Conservation (phyloP, 345 rosid species). For the Eucalyptus brandiana region DNA sequence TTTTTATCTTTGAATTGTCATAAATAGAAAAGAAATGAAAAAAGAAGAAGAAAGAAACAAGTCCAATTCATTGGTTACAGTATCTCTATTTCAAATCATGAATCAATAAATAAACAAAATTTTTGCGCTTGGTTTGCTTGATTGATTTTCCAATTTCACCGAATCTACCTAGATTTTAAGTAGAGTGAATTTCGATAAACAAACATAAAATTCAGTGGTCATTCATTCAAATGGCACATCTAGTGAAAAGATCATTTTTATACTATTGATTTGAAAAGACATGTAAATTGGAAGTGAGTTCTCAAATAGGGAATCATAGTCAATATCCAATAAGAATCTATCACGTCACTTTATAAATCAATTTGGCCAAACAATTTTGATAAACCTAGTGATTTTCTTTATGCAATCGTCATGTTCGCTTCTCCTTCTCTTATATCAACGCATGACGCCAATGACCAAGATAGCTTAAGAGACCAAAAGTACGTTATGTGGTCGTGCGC, state of each 20-base stretch:
- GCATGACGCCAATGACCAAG: neutral
- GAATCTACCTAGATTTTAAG: neutral
- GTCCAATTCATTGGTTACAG: neutral
- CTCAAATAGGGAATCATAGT: neutral
- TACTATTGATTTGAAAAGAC: fast-evolving
- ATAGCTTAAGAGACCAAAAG: neutral
- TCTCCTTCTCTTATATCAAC: neutral
- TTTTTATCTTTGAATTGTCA: neutral
- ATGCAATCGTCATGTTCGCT: neutral
- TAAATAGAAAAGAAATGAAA: neutral
- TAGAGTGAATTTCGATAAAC: neutral
- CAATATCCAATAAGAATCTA: neutral
- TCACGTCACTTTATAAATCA: neutral
- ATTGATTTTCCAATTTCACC: neutral
- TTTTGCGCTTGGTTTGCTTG: neutral
- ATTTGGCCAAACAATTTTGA: neutral
- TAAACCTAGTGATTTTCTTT: neutral
- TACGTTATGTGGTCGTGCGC: neutral
- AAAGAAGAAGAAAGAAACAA: neutral
- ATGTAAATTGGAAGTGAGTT: neutral
- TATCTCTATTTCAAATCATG: neutral
- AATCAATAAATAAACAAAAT: neutral
- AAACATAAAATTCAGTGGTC: neutral
- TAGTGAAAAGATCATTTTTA: neutral
- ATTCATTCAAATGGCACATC: neutral